These are phyloP conservation scores for Fraxinus excelsior DNA, from an alignment of 257 asterid genomes.

Conservation along the genomic window DNA sequence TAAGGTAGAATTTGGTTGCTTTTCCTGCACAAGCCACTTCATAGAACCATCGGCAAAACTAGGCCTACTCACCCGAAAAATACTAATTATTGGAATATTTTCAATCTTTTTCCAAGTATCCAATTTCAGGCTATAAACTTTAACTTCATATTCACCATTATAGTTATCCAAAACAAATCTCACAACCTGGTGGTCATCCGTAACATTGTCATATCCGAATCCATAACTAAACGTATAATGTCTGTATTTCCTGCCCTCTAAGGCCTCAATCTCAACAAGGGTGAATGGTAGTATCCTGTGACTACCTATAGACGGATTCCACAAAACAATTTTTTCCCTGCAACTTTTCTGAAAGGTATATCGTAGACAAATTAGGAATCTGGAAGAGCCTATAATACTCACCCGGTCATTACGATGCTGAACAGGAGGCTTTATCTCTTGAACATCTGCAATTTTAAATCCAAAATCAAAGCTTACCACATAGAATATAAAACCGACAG, in stretches of 20 bases:
- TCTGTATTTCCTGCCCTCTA: neutral
- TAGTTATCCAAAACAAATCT: neutral
- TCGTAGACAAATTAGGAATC: neutral
- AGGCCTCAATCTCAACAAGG: neutral
- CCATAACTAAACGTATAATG: neutral
- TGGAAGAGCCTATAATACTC: neutral
- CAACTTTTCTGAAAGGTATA: neutral
- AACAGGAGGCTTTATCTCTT: slow-evolving; percentile 6
- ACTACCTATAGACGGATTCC: slow-evolving; percentile 5
- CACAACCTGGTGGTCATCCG: neutral
- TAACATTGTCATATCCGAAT: neutral
- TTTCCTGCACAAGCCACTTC: neutral
- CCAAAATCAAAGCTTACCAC: neutral
- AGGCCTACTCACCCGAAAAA: neutral
- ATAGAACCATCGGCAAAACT: neutral
- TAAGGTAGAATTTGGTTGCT: neutral
- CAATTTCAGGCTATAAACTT: neutral
- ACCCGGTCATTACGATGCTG: neutral
- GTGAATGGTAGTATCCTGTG: neutral
- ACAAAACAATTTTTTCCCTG: neutral
- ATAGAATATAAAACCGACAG: neutral
- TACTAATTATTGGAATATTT: neutral
- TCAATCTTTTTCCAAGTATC: neutral
- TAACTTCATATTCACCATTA: neutral
- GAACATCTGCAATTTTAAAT: neutral